A percentile compares a stretch with the other conserved stretches of the same genome.
Evolutionary conservation across 1,284 basidiomycete genomes (phyloP).

Genomic region (Ceratobasidium sp.): DNA sequence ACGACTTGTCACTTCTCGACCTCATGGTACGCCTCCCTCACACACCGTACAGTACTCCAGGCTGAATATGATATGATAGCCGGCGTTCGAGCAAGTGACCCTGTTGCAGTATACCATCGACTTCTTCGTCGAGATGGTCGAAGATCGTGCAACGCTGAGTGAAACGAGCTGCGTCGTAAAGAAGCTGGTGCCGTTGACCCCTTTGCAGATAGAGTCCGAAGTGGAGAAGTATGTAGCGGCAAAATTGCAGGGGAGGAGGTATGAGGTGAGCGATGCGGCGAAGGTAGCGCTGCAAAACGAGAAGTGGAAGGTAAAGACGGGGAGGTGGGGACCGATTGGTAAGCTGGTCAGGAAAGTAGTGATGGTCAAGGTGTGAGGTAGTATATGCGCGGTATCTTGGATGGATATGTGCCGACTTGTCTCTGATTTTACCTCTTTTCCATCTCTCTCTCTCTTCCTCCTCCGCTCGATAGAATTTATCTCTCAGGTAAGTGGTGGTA

Average conservation of each 20-base stretch:
- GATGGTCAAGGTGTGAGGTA: slow-evolving; percentile 8
- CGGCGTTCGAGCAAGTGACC: slow-evolving; percentile 12
- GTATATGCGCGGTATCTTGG: too few relatives aligned
- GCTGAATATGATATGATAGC: background rate
- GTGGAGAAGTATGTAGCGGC: slow-evolving; percentile 11
- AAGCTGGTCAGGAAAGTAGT: background rate
- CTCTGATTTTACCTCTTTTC: too few relatives aligned
- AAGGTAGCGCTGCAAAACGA: background rate
- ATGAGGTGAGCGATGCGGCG: background rate
- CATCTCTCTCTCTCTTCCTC: too few relatives aligned
- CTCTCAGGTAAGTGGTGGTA: too few relatives aligned
- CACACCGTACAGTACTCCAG: background rate
- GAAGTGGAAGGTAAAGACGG: slow-evolving; percentile 17
- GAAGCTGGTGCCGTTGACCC: slow-evolving; percentile 40
- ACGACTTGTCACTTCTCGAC: slow-evolving; percentile 14
- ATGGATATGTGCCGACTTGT: too few relatives aligned
- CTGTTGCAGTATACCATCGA: slow-evolving; percentile 15
- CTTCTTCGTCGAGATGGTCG: slow-evolving; percentile 6
- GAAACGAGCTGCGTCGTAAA: slow-evolving; percentile 11
- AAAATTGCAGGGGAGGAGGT: slow-evolving; percentile 1
- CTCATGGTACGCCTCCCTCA: background rate
- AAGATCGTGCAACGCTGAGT: background rate
- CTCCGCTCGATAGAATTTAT: too few relatives aligned
- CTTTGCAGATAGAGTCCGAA: slow-evolving; percentile 16
- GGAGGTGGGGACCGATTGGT: slow-evolving; percentile 7